Conservation (phyloP, 345 rosid genomes). For the Bruguiera gymnorhiza region DNA sequence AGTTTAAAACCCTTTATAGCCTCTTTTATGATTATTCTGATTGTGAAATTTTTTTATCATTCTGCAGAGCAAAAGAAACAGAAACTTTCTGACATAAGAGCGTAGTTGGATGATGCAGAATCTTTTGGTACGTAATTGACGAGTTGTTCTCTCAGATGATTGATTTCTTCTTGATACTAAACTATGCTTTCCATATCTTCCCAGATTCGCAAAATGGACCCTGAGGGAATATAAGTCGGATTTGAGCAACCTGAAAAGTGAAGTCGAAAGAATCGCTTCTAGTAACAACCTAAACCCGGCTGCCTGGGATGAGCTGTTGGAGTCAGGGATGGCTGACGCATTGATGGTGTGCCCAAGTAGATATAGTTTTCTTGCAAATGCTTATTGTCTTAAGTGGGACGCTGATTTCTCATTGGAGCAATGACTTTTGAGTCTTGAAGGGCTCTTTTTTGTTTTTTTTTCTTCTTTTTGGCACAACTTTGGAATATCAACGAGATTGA, state of each 20-base stretch:
- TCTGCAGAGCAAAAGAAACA: conserved; percentile 34
- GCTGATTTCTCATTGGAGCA: not conserved
- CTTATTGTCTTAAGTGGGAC: not conserved
- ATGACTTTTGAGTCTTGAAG: not conserved
- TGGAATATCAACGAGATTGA: not conserved
- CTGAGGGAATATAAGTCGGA: conserved; percentile 33
- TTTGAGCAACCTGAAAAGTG: conserved; percentile 33
- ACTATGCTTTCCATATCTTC: not conserved
- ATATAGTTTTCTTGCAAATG: not conserved
- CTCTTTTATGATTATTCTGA: too few relatives aligned
- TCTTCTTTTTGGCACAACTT: not conserved
- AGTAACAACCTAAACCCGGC: conserved; percentile 19
- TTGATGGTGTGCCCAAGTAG: conserved; percentile 17
- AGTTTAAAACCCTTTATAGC: too few relatives aligned
- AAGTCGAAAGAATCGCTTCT: conserved; percentile 24
- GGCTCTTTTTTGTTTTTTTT: not conserved
- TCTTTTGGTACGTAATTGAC: conserved; percentile 19
- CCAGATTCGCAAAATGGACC: conserved; percentile 35
- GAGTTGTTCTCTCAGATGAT: not conserved
- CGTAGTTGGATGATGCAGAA: conserved; percentile 31
- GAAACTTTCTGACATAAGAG: conserved; percentile 24
- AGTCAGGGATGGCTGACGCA: conserved; percentile 29
- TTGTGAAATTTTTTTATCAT: not conserved
- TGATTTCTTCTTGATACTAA: not conserved
- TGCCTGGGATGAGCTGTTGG: conserved; percentile 29